phyloP scores from a whole-genome alignment of 1,139 yeast genomes.

The Debaryomyces nepalensis region DNA sequence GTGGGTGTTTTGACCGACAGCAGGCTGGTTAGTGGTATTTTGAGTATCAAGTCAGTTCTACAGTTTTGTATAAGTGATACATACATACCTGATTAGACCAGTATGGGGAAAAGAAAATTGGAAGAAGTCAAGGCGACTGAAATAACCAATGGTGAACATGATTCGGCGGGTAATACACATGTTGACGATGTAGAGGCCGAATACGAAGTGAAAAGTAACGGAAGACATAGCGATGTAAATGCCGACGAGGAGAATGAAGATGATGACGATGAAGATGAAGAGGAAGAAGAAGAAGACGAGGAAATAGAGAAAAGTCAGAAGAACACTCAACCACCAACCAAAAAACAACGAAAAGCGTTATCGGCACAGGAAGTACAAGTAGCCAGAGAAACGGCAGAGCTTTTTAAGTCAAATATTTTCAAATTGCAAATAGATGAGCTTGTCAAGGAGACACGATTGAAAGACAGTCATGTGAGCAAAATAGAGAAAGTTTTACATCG shows the following conservation, averaged over 20 bases:
- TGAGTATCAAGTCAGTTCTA: constrained; percentile 5
- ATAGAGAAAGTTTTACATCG: constrained; percentile 81
- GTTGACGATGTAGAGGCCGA: constrained; percentile 20
- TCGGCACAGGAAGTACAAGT: constrained; percentile 87
- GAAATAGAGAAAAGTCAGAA: constrained; percentile 18
- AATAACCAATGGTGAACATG: constrained; percentile 14
- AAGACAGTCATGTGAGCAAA: constrained; percentile 65
- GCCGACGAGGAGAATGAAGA: constrained; percentile 21
- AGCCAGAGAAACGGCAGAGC: constrained; percentile 91
- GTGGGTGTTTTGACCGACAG: background rate
- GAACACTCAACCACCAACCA: constrained; percentile 29
- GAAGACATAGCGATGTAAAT: constrained; percentile 7
- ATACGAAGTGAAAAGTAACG: too few relatives aligned
- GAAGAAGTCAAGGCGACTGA: constrained; percentile 14
- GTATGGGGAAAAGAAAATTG: constrained; percentile 40
- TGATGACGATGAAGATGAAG: constrained; percentile 21
- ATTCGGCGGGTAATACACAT: constrained; percentile 1
- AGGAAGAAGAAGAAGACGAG: constrained; percentile 20
- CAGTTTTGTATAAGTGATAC: constrained; percentile 5
- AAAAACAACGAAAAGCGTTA: constrained; percentile 46
- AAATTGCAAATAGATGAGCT: constrained; percentile 93
- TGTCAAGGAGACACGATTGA: constrained; percentile 74
- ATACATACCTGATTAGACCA: background rate
- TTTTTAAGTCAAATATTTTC: constrained; percentile 92
- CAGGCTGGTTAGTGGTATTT: constrained; percentile 10